phyloP scores from a whole-genome alignment of 352 stramenopile species.

The Pythium grandisporangium region DNA sequence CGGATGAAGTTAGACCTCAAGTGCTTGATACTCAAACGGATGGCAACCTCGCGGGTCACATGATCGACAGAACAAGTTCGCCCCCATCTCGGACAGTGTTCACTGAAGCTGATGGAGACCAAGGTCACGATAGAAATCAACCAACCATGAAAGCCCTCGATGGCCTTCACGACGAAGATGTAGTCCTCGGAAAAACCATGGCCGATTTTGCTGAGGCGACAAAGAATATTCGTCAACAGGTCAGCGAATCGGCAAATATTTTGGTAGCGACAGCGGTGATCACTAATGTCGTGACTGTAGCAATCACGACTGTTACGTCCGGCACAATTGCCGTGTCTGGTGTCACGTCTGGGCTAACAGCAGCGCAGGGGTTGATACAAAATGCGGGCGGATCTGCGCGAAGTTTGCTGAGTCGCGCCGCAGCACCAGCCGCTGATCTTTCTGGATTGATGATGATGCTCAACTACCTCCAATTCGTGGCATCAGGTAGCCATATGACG shows the following conservation, averaged over 20 bases:
- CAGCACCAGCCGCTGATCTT: slow-evolving; percentile 29
- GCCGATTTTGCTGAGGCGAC: slow-evolving; percentile 9
- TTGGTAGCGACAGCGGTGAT: slow-evolving; percentile 40
- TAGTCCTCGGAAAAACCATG: slow-evolving; percentile 8
- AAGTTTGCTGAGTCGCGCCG: slow-evolving; percentile 1
- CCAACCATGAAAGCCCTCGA: not conserved
- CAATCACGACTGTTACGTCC: slow-evolving; percentile 29
- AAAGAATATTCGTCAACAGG: slow-evolving; percentile 14
- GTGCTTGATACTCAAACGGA: too few relatives aligned
- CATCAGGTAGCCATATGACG: slow-evolving; percentile 49
- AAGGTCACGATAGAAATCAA: slow-evolving; percentile 1
- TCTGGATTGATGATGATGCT: slow-evolving; percentile 54
- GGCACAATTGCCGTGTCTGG: slow-evolving; percentile 18
- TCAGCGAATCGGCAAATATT: slow-evolving; percentile 35
- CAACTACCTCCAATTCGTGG: slow-evolving; percentile 67
- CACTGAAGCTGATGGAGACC: not conserved
- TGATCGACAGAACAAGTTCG: not conserved
- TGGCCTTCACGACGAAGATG: not conserved
- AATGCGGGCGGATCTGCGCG: slow-evolving; percentile 4
- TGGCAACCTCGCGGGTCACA: not conserved
- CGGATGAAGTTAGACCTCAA: too few relatives aligned
- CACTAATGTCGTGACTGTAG: slow-evolving; percentile 36
- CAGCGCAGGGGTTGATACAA: slow-evolving; percentile 16
- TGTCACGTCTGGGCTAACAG: slow-evolving; percentile 8
- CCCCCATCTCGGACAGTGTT: not conserved